Evolutionary conservation across 345 rosid species (phyloP).

Genomic region (Ceriops zippeliana): DNA sequence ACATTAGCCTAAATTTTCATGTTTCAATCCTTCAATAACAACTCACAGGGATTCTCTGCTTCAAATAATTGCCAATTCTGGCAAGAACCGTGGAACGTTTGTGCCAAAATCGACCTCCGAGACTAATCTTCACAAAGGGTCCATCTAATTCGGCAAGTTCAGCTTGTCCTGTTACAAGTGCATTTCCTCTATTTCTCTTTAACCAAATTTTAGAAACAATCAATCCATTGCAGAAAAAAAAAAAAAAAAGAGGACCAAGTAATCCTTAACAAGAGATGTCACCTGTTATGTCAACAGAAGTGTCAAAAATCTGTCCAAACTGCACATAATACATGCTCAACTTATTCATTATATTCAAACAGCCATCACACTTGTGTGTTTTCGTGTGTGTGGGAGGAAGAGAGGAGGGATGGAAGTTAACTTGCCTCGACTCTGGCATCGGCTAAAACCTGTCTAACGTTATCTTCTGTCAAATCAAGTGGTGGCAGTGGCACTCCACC

Average conservation of each 20-base stretch:
- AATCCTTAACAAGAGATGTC: constrained; percentile 22
- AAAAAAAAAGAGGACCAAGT: neutral
- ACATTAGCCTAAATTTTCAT: neutral
- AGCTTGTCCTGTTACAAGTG: constrained; percentile 42
- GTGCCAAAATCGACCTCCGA: constrained; percentile 90
- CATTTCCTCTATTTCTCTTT: neutral
- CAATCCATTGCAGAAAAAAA: neutral
- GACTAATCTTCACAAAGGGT: constrained; percentile 80
- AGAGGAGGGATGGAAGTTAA: neutral
- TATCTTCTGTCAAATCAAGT: constrained; percentile 86
- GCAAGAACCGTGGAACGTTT: constrained; percentile 71
- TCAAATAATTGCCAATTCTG: constrained; percentile 79
- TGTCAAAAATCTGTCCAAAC: constrained; percentile 78
- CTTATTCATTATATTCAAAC: too few relatives aligned
- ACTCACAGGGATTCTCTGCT: constrained; percentile 90
- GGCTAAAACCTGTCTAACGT: constrained; percentile 53
- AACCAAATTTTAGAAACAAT: neutral
- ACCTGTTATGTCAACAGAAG: constrained; percentile 83
- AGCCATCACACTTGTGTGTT: too few relatives aligned
- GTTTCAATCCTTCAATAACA: neutral
- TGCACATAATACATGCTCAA: constrained; percentile 23
- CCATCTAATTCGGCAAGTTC: constrained; percentile 90
- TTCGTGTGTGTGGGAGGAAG: too few relatives aligned
- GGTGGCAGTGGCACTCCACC: constrained; percentile 60
- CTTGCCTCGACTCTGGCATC: constrained; percentile 79